Evolutionary conservation across 2,329 filamentous ascomycete species (phyloP), one percentile per base, ranked within the genome.

Genomic region (Cladosporium sp.): DNA sequence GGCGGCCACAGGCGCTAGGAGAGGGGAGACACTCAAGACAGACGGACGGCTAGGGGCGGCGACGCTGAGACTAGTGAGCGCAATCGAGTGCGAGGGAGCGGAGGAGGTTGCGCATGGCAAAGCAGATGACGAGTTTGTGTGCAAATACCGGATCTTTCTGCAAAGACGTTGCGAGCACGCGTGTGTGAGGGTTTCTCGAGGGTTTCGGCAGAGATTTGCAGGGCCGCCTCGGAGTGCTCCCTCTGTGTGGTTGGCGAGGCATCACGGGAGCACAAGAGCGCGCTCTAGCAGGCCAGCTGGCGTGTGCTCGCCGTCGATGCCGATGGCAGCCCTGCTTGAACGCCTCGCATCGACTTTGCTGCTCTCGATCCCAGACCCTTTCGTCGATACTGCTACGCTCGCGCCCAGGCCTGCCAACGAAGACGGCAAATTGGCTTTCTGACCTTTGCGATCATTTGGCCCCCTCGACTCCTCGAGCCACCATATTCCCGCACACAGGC

Each of bases 161-260:
- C 32, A 36, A n/a, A 59, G n/a, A 47, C 24, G 38, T 38, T 26
- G 7, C 5, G 11, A 15, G 34, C 15, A 18, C 57, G 28, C 57
- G 57, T 32, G 57, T 24, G 14, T 10, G n/a, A 44, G 55, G 55
- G 36, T 44, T 36, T 44, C 24, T 28, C 2, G 21, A n/a, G 57
- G 24, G 38, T 32, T 59, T 34, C 55, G 24, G 57, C 36, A 44
- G 57, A 59, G 57, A 59, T 47, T 59, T 47, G 38, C 36, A 38
- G 26, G 57, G 57, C n/a, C 34, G 55, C 34, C 34, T 38, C 21
- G 54, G 54, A 32, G 54, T 36, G 34, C 2, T 36, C 14, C 34
- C 34, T 36, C 34, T 10, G 34, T 36, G 18, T 44, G 41, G 41
- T 47, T 21, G n/a, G 10, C n/a, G n/a, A 21, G 2, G 41, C 41